Conservation (phyloP, 495 filamentous ascomycete genomes). For the Astrocystis sublimbata region DNA sequence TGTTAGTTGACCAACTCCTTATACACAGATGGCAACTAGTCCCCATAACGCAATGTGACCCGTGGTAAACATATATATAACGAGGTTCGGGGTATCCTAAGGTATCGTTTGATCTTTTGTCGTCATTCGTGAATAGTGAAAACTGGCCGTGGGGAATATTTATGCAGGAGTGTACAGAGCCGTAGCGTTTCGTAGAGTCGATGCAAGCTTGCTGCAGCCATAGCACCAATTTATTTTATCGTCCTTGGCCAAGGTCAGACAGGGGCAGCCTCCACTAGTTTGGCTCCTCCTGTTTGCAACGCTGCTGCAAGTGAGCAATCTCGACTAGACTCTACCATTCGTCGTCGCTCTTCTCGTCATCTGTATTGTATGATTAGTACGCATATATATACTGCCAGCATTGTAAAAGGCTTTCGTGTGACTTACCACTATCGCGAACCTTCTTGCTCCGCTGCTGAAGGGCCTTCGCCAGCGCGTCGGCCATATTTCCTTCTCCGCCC, state of each 20-base stretch:
- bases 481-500: slow-evolving; percentile 63
- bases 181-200: not conserved
- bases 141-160: not conserved
- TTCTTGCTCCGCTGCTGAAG: slow-evolving; percentile 81
- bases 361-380: slow-evolving; percentile 44
- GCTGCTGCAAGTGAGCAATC: slow-evolving; percentile 14
- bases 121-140: not conserved
- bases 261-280: slow-evolving; percentile 19
- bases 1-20: no score
- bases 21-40: not conserved
- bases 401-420: not conserved
- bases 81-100: not conserved
- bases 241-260: not conserved
- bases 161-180: not conserved
- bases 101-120: not conserved
- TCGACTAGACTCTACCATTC: slow-evolving; percentile 61
- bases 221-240: not conserved
- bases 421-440: slow-evolving; percentile 89
- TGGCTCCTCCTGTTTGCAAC: slow-evolving; percentile 11
- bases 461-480: slow-evolving; percentile 76
- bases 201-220: not conserved
- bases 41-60: not conserved
- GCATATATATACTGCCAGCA: not conserved
- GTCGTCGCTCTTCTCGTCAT: slow-evolving; percentile 80
- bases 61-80: not conserved